Conservation (phyloP, 768 basidiomycete species). For the Pisolithus orientalis region DNA sequence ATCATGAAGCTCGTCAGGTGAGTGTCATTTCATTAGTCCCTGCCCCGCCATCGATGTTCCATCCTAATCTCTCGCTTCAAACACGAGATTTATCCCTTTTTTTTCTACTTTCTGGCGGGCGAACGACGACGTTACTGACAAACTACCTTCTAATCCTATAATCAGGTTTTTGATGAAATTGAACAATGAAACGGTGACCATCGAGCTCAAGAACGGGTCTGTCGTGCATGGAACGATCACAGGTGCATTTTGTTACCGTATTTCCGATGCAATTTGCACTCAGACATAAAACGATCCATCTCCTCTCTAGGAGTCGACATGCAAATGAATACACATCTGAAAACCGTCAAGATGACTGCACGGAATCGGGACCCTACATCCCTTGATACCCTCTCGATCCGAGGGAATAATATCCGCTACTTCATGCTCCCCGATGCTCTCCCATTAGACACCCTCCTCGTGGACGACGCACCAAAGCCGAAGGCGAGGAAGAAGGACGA, state of each 20-base stretch:
- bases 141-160: conserved; percentile 8
- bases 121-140: conserved; percentile 12
- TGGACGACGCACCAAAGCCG: conserved; percentile 96
- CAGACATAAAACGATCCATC: conserved; percentile 3
- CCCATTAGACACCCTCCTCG: conserved; percentile 91
- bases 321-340: conserved; percentile 99
- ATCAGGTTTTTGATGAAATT: conserved; percentile 97
- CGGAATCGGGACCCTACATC: conserved; percentile 83
- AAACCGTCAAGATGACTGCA: conserved; percentile 95
- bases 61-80: conserved; percentile 6
- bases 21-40: conserved; percentile 5
- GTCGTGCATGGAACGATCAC: conserved; percentile 95
- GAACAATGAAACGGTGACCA: conserved; percentile 97
- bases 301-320: conserved; percentile 81
- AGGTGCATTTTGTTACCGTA: conserved; percentile 43
- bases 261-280: neutral
- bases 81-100: conserved; percentile 1
- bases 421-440: conserved; percentile 97
- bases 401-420: conserved; percentile 96
- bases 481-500: conserved; percentile 90
- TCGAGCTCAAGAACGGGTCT: conserved; percentile 97
- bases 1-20: conserved; percentile 85
- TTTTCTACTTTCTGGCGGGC: conserved; percentile 4
- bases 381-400: conserved; percentile 87
- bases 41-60: neutral